Evolutionary conservation across 345 rosid genomes (phyloP), one percentile per base, ranked within the genome.

Genomic region (Alliaria petiolata): DNA sequence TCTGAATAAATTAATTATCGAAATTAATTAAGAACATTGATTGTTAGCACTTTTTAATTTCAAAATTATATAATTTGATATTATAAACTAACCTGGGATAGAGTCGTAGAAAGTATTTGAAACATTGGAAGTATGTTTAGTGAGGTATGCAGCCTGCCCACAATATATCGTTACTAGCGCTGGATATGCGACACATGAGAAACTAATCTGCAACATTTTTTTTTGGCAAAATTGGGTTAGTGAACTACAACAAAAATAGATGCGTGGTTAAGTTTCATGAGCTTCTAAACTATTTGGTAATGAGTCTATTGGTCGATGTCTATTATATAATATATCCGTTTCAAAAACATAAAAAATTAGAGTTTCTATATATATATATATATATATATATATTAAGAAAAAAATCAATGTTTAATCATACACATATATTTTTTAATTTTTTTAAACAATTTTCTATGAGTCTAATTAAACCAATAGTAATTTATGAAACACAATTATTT

Each of bases 121-220:
- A 7, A 85, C 87, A 4, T 83, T 34, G 0, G 47, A 17, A 1
- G 81, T 73, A 55, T 72, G 38, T 59, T 86, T 84, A 22, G 74
- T 56, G 34, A 90, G 83, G 49, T 83, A 88, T 1, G 92, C 89
- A 39, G 88, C 90, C 58, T 90, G 89, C 7, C 97, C 90, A 17
- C 69, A 6, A 49, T 81, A 90, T 42, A 80, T 82, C 1, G 65
- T 51, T 36, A 79, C 11, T 20, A 89, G 26, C 13, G 84, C 78
- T 8, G 88, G 91, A 67, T 76, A 79, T 30, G 72, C 64, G 19
- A 85, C 2, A 33, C 67, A 17, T 15, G 97, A 81, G 82, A 89
- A 89, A 79, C 97, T 86, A 14, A 91, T 75, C 97, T 89, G 89
- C 73, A 40, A 25, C 26, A 44, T n/a, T n/a, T n/a, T n/a, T 6